Evolutionary conservation across 108 stramenopile genomes (phyloP), one percentile per base, ranked within the genome.

Genomic region (Pseudonitzschia multistriata): DNA sequence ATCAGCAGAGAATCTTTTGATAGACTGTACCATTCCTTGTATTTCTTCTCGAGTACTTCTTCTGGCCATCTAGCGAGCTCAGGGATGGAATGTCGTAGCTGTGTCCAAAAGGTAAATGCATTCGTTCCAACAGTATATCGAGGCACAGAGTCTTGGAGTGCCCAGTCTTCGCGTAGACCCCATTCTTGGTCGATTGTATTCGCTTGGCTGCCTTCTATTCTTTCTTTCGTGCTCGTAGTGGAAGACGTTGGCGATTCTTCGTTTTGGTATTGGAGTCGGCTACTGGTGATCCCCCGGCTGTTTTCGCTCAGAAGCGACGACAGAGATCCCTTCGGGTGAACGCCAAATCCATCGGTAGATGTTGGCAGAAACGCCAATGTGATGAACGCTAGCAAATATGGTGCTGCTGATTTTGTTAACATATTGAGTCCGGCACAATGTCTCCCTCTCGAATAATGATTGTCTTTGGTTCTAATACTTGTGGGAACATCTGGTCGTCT

Each of bases 141-240:
- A 28, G 54, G 54, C 0, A 55, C 54, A 3, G 54, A 28, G 29
- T 55, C 54, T n/a, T 55, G 54, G 14, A 55, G 29, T 30, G 54
- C 29, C 21, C 24, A 55, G 13, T 55, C 54, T 30, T 30, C 29
- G 27, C 8, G 13, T 25, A 55, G 27, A 0, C 29, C 27, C 54
- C 54, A 55, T 45, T 45, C 42, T 2, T 17, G 42, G 17, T 3
- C 42, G 42, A 17, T 17, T 45, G 13, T 45, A 1, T 45, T 45
- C 42, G 13, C 11, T 17, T 45, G n/a, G n/a, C n/a, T 45, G 42
- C 2, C 8, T 13, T 10, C 17, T 17, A 1, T 45, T 8, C 17
- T 13, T 1, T 17, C 42, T 10, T 3, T 13, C 13, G 17, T 45
- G 42, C 15, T 2, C 42, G 7, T 13, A 17, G 8, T 10, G 17